phyloP scores from a whole-genome alignment of 345 rosid species.

The sweet orange (Citrus sinensis) region DNA sequence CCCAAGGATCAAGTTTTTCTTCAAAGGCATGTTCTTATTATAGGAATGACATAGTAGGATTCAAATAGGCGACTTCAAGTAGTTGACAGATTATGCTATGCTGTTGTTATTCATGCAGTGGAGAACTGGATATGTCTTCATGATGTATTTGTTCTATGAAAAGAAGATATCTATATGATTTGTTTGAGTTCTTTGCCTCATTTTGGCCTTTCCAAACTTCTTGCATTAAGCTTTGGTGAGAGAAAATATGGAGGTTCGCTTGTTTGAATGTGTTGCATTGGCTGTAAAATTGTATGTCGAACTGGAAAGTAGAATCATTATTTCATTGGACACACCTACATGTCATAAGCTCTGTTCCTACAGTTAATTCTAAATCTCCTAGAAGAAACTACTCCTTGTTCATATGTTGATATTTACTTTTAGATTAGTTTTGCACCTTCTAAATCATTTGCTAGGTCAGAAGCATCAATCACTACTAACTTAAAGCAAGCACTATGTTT shows the following conservation, averaged over 20 bases:
- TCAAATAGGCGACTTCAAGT: constrained; percentile 5
- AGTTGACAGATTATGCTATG: constrained; percentile 1
- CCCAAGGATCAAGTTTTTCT: neutral
- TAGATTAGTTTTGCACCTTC: neutral
- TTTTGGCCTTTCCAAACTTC: neutral
- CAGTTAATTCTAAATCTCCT: neutral
- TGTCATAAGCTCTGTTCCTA: neutral
- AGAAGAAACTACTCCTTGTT: neutral
- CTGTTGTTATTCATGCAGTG: neutral
- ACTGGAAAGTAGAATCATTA: neutral
- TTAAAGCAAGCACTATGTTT: neutral
- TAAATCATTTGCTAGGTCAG: neutral
- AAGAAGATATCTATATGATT: constrained; percentile 14
- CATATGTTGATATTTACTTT: neutral
- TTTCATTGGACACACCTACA: neutral
- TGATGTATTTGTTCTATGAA: constrained; percentile 6
- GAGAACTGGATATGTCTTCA: constrained; percentile 1
- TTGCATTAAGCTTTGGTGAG: neutral
- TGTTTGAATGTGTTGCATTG: neutral
- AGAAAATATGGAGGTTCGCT: neutral
- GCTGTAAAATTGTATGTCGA: neutral
- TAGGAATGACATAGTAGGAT: constrained; percentile 16
- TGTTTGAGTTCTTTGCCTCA: neutral
- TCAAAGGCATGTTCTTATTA: neutral
- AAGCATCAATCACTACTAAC: neutral